Percentiles rank a stretch among this genome's conserved stretches.
These are phyloP conservation scores for Phyllostachys edulis DNA, from an alignment of 176 grass and related monocot genomes.

Conservation along the genomic window DNA sequence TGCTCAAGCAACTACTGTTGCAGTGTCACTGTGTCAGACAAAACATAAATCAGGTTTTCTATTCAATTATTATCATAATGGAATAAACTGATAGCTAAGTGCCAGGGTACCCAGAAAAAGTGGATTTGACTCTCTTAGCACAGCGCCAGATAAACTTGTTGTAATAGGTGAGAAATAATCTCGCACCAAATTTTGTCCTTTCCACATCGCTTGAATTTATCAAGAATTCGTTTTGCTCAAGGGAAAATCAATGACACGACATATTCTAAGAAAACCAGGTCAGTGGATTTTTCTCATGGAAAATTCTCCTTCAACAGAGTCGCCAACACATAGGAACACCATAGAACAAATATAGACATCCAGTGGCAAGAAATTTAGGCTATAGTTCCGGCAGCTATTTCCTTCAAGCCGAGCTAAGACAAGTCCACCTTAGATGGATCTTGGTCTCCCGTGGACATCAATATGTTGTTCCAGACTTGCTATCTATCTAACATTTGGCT, in stretches of 20 bases:
- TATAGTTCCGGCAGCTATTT: background rate
- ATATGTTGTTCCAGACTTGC: background rate
- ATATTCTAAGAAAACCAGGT: conserved; percentile 10
- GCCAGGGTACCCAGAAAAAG: background rate
- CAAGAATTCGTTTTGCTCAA: background rate
- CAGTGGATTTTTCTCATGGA: background rate
- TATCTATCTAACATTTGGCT: background rate
- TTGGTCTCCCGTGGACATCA: background rate
- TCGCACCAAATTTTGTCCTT: background rate
- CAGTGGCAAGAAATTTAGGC: background rate
- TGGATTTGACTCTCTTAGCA: background rate
- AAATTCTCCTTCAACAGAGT: background rate
- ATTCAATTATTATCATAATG: background rate
- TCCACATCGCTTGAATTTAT: background rate
- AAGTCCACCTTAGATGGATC: background rate
- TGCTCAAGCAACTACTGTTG: background rate
- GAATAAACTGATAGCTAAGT: background rate
- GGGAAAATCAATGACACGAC: background rate
- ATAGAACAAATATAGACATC: background rate
- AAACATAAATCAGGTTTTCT: background rate
- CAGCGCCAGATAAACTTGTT: background rate
- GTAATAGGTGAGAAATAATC: background rate
- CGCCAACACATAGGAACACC: background rate
- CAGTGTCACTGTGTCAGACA: background rate
- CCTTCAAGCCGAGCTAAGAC: background rate